Conservation (phyloP, 176 grass and related monocot genomes). For the Aegilops bicornis region DNA sequence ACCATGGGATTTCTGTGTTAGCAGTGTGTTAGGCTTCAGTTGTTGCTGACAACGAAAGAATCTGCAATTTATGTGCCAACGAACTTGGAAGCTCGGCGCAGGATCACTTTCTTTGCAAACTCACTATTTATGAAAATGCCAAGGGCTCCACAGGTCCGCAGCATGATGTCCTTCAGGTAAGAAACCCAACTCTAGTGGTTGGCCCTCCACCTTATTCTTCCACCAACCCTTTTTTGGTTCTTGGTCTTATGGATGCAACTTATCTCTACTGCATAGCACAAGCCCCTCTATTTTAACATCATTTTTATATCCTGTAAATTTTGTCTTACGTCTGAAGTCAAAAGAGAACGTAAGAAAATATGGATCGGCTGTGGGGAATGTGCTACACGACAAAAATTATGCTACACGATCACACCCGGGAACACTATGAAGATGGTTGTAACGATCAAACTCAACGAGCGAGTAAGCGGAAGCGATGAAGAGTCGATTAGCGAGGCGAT, state of each 20-base stretch:
- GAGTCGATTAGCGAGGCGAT: too few relatives aligned
- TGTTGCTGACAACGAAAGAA: conserved; percentile 86
- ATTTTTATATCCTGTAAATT: too few relatives aligned
- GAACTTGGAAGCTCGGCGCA: conserved; percentile 86
- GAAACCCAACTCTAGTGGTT: background rate
- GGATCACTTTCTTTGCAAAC: conserved; percentile 98
- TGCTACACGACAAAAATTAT: too few relatives aligned
- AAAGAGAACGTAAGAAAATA: too few relatives aligned
- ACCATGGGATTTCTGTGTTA: conserved; percentile 8
- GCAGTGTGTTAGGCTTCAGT: conserved; percentile 84
- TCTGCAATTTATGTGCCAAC: conserved; percentile 88
- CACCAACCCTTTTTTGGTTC: background rate
- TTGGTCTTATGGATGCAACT: background rate
- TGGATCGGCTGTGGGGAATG: too few relatives aligned
- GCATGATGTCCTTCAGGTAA: conserved; percentile 95
- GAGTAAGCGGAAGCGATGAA: too few relatives aligned
- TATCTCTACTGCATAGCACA: too few relatives aligned
- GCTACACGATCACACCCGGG: too few relatives aligned
- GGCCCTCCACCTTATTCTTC: background rate
- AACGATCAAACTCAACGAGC: too few relatives aligned
- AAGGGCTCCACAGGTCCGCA: conserved; percentile 60
- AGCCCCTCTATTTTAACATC: too few relatives aligned
- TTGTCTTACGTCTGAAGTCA: too few relatives aligned
- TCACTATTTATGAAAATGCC: conserved; percentile 98
- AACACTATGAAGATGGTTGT: too few relatives aligned